phyloP scores from a whole-genome alignment of 768 basidiomycete genomes.

The Hysterangium stoloniferum region DNA sequence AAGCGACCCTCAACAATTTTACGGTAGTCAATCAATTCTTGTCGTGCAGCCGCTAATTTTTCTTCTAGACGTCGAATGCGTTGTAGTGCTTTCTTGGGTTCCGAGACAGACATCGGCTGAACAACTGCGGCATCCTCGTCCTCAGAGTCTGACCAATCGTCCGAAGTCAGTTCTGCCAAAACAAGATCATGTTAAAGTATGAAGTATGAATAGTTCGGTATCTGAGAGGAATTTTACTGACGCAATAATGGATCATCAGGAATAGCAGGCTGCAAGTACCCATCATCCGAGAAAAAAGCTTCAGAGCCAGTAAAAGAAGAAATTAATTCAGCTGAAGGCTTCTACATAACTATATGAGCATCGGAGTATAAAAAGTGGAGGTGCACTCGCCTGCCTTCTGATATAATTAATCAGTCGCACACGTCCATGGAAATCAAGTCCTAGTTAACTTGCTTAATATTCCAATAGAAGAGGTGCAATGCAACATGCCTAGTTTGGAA shows the following conservation, averaged over 20 bases:
- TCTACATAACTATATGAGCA: slow-evolving; percentile 32
- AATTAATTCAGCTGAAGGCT: slow-evolving; percentile 39
- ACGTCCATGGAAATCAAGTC: slow-evolving; percentile 69
- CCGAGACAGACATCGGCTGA: slow-evolving; percentile 10
- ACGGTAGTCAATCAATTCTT: slow-evolving; percentile 57
- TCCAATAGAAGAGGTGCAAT: neutral
- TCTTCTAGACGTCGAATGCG: slow-evolving; percentile 53
- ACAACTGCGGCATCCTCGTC: slow-evolving; percentile 35
- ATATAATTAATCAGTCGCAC: slow-evolving; percentile 86
- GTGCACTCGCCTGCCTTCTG: slow-evolving; percentile 51
- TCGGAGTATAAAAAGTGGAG: neutral
- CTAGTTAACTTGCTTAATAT: slow-evolving; percentile 29
- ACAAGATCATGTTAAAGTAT: slow-evolving; percentile 8
- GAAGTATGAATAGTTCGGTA: neutral
- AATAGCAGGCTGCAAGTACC: slow-evolving; percentile 72
- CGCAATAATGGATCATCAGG: slow-evolving; percentile 88
- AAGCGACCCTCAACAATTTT: slow-evolving; percentile 47
- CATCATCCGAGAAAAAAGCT: slow-evolving; percentile 62
- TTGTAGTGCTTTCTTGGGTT: slow-evolving; percentile 28
- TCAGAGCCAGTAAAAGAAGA: slow-evolving; percentile 48
- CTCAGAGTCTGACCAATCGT: slow-evolving; percentile 70
- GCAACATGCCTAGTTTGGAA: slow-evolving; percentile 44
- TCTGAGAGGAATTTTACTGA: slow-evolving; percentile 32
- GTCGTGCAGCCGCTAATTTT: slow-evolving; percentile 50
- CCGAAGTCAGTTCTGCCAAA: slow-evolving; percentile 50